Base-by-base conservation (phyloP, 2,329 filamentous ascomycete genomes). In the Aschersonia sp. region DNA sequence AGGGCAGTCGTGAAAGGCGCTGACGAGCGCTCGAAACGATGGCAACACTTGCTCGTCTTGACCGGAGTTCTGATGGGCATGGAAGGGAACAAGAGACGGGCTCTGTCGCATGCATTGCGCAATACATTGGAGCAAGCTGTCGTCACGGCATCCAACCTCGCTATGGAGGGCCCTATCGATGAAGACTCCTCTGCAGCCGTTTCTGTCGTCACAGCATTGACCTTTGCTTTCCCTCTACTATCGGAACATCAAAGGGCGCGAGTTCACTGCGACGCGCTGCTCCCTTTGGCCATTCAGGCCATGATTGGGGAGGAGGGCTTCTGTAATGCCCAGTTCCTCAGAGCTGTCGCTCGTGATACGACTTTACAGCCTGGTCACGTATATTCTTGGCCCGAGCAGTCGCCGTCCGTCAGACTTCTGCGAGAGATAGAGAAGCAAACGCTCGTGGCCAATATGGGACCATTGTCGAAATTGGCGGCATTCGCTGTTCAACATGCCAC, bases 31-130 rank as follows among this genome's bases (percentile, higher is more conserved):
- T 78, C 78, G 12, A 74, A 72, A 30, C 71, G 86, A 58, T 95
- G 88, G 88, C 82, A 88, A 62, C 89, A 95, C 62, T 65, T 89
- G 31, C 70, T 95, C n/a, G 75, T 89, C 4, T 74, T 95, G 6
- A 81, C 82, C 0, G 89, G 88, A 3, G 69, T 94, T 29, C 65
- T 95, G 50, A 75, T 91, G 59, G 88, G 86, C 6, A 82, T 89
- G 58, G 83, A 85, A 54, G 70, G 74, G 12, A 72, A 77, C 51
- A 75, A 81, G 41, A 67, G 79, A 44, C 73, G 75, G 50, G 76
- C 78, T n/a, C 63, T 89, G n/a, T 77, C 82, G 4, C 65, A 70
- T 32, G 64, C 72, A 46, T 71, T 91, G 61, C 74, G 82, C 44
- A 74, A 69, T 35, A 86, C 78, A 42, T 69, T 94, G 0, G 84